Evolutionary conservation across 805 yeast genomes (phyloP).

Genomic region (Sugiyamaella boreocaroliniensis): DNA sequence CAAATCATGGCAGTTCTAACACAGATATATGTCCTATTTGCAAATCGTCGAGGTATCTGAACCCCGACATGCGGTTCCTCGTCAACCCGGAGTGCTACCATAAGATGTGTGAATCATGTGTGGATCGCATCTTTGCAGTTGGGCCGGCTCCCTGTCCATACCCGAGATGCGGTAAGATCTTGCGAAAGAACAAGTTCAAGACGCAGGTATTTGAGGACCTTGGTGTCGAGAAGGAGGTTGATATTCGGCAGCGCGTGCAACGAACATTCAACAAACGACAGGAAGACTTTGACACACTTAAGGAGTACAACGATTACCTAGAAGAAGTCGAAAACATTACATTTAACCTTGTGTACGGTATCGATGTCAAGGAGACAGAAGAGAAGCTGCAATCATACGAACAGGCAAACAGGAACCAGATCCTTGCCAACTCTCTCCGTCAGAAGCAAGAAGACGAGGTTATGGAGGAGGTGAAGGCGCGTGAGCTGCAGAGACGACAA

Average conservation of each 20-base stretch:
- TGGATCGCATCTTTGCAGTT: slow-evolving; percentile 83
- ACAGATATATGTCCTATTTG: slow-evolving; percentile 93
- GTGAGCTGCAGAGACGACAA: slow-evolving; percentile 59
- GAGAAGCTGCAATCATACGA: slow-evolving; percentile 58
- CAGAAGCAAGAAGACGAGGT: slow-evolving; percentile 65
- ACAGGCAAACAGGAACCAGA: slow-evolving; percentile 63
- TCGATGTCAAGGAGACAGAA: slow-evolving; percentile 63
- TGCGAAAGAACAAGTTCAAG: slow-evolving; percentile 85
- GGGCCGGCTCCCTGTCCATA: slow-evolving; percentile 99
- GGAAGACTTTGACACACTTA: slow-evolving; percentile 57
- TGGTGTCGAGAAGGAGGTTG: slow-evolving; percentile 84
- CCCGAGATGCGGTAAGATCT: slow-evolving; percentile 77
- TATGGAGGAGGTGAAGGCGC: slow-evolving; percentile 54
- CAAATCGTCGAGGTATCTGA: slow-evolving; percentile 86
- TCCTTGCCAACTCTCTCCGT: slow-evolving; percentile 66
- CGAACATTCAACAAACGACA: slow-evolving; percentile 73
- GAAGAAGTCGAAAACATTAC: slow-evolving; percentile 79
- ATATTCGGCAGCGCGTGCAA: slow-evolving; percentile 71
- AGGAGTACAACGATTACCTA: slow-evolving; percentile 66
- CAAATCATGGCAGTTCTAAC: not conserved
- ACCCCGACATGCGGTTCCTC: slow-evolving; percentile 86
- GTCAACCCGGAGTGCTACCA: slow-evolving; percentile 98
- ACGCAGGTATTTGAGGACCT: slow-evolving; percentile 90
- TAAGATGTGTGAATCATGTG: slow-evolving; percentile 93
- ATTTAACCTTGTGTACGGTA: slow-evolving; percentile 63